Percentiles rank a stretch among this genome's conserved stretches.
Conservation (phyloP, 2,329 filamentous ascomycete genomes). For the Fusarium sp. region DNA sequence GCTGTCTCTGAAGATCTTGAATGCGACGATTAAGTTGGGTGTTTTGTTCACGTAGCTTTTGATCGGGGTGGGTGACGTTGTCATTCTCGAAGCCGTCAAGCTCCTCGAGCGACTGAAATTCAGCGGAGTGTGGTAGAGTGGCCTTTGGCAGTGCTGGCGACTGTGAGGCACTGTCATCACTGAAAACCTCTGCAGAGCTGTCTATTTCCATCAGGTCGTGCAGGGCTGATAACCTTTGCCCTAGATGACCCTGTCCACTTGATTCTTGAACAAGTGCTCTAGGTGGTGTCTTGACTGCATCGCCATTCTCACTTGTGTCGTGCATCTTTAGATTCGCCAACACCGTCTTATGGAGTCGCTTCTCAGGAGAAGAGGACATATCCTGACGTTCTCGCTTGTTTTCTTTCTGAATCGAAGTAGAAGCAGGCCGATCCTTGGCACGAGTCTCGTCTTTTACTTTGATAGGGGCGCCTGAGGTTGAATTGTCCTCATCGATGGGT, state of each 20-base stretch:
- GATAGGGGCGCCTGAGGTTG: background rate
- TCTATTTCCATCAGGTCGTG: conserved; percentile 29
- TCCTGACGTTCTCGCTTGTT: conserved; percentile 16
- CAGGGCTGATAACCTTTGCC: conserved; percentile 4
- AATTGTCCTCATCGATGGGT: conserved; percentile 4
- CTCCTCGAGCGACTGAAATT: conserved; percentile 37
- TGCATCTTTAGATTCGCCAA: conserved; percentile 11
- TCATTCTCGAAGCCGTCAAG: conserved; percentile 31
- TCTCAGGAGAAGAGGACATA: conserved; percentile 30
- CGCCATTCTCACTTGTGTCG: conserved; percentile 20
- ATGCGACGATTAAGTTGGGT: conserved; percentile 36
- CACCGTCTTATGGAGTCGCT: conserved; percentile 29
- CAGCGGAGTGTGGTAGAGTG: conserved; percentile 21
- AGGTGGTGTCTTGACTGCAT: conserved; percentile 10
- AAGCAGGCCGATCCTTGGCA: background rate
- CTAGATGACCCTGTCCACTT: conserved; percentile 8
- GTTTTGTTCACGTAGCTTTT: conserved; percentile 33
- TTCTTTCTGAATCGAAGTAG: conserved; percentile 5
- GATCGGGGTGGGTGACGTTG: conserved; percentile 19
- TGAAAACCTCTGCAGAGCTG: background rate
- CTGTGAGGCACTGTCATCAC: conserved; percentile 29
- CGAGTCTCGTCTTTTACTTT: background rate
- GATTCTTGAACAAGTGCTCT: conserved; percentile 6
- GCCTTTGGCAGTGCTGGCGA: conserved; percentile 5
- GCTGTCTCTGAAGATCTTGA: conserved; percentile 38